Evolutionary conservation across 148 eudicot species (phyloP).

Genomic region (Rhododendron vialii): DNA sequence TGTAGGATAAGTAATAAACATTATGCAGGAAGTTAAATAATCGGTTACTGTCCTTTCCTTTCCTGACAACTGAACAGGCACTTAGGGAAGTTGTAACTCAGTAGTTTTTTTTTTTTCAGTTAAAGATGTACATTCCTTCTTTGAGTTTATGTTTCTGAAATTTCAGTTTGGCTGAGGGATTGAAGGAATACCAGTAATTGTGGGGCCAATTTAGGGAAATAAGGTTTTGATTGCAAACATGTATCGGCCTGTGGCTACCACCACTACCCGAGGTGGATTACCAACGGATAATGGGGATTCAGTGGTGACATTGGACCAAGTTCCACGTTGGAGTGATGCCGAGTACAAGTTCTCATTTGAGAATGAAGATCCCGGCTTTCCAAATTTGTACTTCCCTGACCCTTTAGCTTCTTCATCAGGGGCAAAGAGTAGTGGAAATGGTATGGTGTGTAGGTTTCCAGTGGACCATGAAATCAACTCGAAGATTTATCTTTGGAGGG

Average conservation of each 20-base stretch:
- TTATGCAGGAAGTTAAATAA: neutral
- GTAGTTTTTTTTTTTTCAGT: neutral
- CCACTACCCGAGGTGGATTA: constrained; percentile 61
- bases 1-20: neutral
- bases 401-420: constrained; percentile 71
- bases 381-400: constrained; percentile 59
- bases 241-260: constrained; percentile 41
- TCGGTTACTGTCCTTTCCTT: neutral
- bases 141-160: constrained; percentile 3
- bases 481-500: constrained; percentile 93
- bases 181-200: constrained; percentile 9
- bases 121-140: neutral
- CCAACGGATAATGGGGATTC: constrained; percentile 76
- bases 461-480: constrained; percentile 83
- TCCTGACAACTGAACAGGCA: neutral
- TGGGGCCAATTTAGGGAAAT: neutral
- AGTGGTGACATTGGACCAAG: constrained; percentile 86
- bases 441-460: constrained; percentile 77
- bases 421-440: constrained; percentile 55
- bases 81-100: neutral
- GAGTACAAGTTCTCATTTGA: constrained; percentile 61
- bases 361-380: constrained; percentile 49
- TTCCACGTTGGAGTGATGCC: constrained; percentile 89
- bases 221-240: constrained; percentile 16
- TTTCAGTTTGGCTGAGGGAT: constrained; percentile 19